phyloP scores from a whole-genome alignment of 257 asterid species.

The Rehmannia glutinosa region DNA sequence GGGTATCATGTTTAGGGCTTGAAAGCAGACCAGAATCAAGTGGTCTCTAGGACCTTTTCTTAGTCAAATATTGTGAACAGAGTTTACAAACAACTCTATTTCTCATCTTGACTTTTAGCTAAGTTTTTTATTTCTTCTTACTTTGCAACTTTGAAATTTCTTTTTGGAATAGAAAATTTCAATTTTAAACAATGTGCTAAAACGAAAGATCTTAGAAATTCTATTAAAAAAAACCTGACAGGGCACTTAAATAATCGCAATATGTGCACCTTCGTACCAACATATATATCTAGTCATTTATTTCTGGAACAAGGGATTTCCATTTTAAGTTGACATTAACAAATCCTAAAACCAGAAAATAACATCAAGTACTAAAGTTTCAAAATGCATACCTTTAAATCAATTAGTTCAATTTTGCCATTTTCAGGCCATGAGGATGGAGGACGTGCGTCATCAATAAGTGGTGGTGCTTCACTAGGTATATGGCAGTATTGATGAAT shows the following conservation, averaged over 20 bases:
- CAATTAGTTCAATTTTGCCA: slow-evolving; percentile 76
- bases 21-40: too few relatives aligned
- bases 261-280: background rate
- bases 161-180: too few relatives aligned
- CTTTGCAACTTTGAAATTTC: too few relatives aligned
- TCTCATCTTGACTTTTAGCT: too few relatives aligned
- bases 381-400: slow-evolving; percentile 64
- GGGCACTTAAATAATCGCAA: background rate
- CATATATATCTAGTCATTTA: background rate
- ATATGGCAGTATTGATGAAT: slow-evolving; percentile 89
- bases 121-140: too few relatives aligned
- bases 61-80: too few relatives aligned
- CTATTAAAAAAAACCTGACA: background rate
- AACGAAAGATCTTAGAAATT: too few relatives aligned
- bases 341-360: background rate
- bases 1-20: too few relatives aligned
- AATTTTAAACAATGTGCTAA: too few relatives aligned
- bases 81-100: too few relatives aligned
- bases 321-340: background rate
- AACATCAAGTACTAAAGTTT: background rate
- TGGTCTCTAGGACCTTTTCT: too few relatives aligned
- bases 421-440: slow-evolving; percentile 84
- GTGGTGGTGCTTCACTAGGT: slow-evolving; percentile 87
- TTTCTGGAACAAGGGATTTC: background rate
- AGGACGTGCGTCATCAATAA: slow-evolving; percentile 68